Conservation (phyloP, 2,329 filamentous ascomycete genomes). For the Xylaria hypoxylon region DNA sequence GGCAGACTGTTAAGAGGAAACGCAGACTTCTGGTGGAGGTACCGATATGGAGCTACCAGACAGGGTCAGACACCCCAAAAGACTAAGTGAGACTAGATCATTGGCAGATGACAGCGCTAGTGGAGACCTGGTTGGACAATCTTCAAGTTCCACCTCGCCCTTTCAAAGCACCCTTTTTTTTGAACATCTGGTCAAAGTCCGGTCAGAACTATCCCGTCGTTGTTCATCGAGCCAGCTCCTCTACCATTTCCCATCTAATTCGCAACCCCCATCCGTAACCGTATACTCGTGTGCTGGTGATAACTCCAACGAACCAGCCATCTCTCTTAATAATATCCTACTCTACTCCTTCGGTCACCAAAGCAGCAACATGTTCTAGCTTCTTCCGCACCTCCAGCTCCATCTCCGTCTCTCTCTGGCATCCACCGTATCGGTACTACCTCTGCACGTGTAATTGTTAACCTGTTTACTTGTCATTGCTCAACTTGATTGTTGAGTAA, state of each 20-base stretch:
- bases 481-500: constrained; percentile 42
- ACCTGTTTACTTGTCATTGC: constrained; percentile 37
- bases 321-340: constrained; percentile 7
- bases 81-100: constrained; percentile 22
- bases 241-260: neutral
- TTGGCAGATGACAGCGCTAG: constrained; percentile 10
- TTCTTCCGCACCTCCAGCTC: constrained; percentile 36
- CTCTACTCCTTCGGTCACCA: constrained; percentile 13
- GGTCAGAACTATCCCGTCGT: constrained; percentile 10
- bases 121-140: constrained; percentile 22
- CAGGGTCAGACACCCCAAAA: constrained; percentile 14
- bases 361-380: constrained; percentile 48
- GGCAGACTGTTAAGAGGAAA: neutral
- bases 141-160: constrained; percentile 31
- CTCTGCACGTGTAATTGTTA: constrained; percentile 46
- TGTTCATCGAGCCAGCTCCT: constrained; percentile 29
- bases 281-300: constrained; percentile 13
- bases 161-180: constrained; percentile 26
- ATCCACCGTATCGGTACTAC: constrained; percentile 45
- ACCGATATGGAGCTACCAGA: constrained; percentile 18
- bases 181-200: constrained; percentile 19
- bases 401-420: constrained; percentile 37
- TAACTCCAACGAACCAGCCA: constrained; percentile 10
- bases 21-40: neutral
- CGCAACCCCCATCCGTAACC: neutral